Evolutionary conservation across 2,329 filamentous ascomycete species (phyloP), one percentile per base, ranked within the genome.

Genomic region (Aureobasidium sp.): DNA sequence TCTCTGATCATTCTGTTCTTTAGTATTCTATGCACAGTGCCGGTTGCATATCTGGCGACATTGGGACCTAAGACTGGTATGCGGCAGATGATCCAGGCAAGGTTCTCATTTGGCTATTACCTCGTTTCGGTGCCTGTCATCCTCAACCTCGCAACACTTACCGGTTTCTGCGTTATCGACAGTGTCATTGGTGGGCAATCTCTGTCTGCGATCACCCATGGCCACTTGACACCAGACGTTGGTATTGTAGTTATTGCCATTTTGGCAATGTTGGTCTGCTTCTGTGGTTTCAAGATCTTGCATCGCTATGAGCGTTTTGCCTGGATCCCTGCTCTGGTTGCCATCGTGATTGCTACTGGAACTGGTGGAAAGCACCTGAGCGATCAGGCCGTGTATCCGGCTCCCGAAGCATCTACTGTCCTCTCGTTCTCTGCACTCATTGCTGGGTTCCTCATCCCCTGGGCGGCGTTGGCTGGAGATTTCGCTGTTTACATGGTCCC

Each of bases 11-110:
- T 87, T 51, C 70, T 87, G 50, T 87, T 87, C 75, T 87, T 87
- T 71, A 80, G 78, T 12, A 70, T 87, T 20, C 66, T 86, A 29
- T 81, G 80, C 1, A 80, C 80, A 0, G 63, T 80, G 7, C 75
- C 81, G 0, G 81, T 84, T 0, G 84, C 82, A 3, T 85, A 82
- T 67, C 74, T 87, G 29, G 79, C 79, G 46, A 84, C 81, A 0
- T 72, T 85, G 56, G 84, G 84, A 0, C 82, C 84, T 4, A 82
- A 81, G 71, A 86, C 84, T 10, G 85, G 84, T 46, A 81, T 87
- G 79, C 78, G 85, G 17, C 84, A 87, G 71, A 85, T 87, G 79
- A 80, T 87, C 8, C 83, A 85, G 66, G 84, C 85, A 4, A 77
- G 85, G 26, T 87, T 82, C 70, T 82, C 80, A 44, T 88, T 86